These are phyloP conservation scores for Fonsecaea multimorphosa DNA, from an alignment of 2,329 filamentous ascomycete species.

Conservation along the genomic window DNA sequence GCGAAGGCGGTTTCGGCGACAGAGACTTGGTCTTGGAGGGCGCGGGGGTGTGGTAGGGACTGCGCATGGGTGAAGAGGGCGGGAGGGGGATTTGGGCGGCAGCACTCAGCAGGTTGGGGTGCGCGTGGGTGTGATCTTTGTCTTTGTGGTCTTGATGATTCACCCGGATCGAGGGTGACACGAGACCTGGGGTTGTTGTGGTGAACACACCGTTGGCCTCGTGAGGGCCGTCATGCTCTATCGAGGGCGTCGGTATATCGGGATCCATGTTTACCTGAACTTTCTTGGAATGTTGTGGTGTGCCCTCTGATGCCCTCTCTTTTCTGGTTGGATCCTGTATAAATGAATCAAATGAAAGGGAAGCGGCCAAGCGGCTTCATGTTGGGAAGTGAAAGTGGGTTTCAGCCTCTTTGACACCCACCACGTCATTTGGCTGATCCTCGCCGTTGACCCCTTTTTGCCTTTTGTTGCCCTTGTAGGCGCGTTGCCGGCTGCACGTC, in stretches of 20 bases:
- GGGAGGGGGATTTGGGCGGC: constrained; percentile 30
- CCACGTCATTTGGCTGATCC: constrained; percentile 15
- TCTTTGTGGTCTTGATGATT: constrained; percentile 20
- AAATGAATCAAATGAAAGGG: constrained; percentile 2
- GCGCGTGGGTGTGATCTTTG: constrained; percentile 12
- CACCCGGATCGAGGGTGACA: constrained; percentile 28
- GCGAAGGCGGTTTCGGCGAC: constrained; percentile 31
- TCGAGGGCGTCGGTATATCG: constrained; percentile 35
- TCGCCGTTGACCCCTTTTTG: background rate
- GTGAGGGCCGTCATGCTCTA: constrained; percentile 29
- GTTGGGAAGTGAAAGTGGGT: constrained; percentile 1
- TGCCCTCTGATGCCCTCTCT: background rate
- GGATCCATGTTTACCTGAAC: constrained; percentile 30
- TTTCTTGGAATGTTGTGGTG: background rate
- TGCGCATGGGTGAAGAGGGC: constrained; percentile 31
- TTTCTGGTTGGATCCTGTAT: background rate
- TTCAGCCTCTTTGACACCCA: background rate
- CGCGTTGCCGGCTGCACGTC: constrained; percentile 3
- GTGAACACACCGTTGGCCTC: constrained; percentile 4
- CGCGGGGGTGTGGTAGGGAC: constrained; percentile 29
- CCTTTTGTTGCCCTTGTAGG: background rate
- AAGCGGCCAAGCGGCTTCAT: background rate
- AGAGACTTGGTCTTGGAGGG: constrained; percentile 27
- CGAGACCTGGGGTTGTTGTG: constrained; percentile 17
- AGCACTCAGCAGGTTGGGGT: constrained; percentile 15